Percentiles rank a stretch among this genome's conserved stretches.
Conservation (phyloP, 2,329 filamentous ascomycete genomes). For the Aspergillus flavus region DNA sequence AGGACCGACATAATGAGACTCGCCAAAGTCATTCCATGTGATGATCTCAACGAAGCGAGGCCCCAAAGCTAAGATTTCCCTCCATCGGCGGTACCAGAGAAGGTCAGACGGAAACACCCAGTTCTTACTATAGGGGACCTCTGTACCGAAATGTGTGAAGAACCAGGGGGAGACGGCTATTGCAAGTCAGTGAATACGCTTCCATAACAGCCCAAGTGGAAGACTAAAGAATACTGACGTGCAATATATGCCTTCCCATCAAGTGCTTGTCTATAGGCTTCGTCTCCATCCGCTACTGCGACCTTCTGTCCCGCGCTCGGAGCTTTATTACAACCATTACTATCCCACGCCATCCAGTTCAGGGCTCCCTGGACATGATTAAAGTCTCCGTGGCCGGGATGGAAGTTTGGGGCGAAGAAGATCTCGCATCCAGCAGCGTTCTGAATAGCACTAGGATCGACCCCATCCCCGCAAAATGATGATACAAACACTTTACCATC, state of each 20-base stretch:
- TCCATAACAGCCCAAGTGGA: too few species aligned
- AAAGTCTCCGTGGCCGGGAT: slow-evolving; percentile 38
- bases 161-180: slow-evolving; percentile 53
- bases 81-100: slow-evolving; percentile 49
- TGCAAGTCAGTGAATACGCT: background rate
- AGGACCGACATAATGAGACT: slow-evolving; percentile 58
- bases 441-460: slow-evolving; percentile 48
- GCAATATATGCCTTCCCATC: slow-evolving; percentile 53
- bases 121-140: slow-evolving; percentile 53
- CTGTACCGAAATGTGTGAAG: slow-evolving; percentile 52
- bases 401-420: slow-evolving; percentile 56
- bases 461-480: slow-evolving; percentile 54
- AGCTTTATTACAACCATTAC: slow-evolving; percentile 50
- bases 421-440: slow-evolving; percentile 47
- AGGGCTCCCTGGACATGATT: slow-evolving; percentile 25
- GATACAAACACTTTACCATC: slow-evolving; percentile 56
- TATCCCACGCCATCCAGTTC: slow-evolving; percentile 49
- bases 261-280: slow-evolving; percentile 34
- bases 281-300: slow-evolving; percentile 44
- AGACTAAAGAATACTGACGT: slow-evolving; percentile 31
- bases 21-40: slow-evolving; percentile 57
- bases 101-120: slow-evolving; percentile 52
- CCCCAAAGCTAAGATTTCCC: slow-evolving; percentile 43
- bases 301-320: slow-evolving; percentile 43
- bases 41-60: slow-evolving; percentile 54